Base-by-base conservation (phyloP, 495 filamentous ascomycete genomes). In the Parmelia sp. region DNA sequence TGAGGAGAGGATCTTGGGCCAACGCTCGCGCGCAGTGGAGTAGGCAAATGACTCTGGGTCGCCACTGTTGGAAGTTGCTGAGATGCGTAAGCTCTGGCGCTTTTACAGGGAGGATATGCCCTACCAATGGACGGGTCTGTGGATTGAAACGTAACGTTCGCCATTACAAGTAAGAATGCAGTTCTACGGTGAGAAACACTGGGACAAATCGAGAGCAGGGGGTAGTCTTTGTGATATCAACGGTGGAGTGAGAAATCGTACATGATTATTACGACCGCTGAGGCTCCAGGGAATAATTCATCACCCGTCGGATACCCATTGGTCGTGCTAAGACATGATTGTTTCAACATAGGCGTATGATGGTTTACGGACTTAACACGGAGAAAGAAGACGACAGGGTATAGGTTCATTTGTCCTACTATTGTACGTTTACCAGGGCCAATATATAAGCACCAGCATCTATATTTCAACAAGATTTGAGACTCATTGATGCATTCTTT, bases 1-100 rank as follows among this genome's bases (percentile, higher is more conserved):
- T 25, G 55, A 47, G 25, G 63, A 49, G 61, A 60, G 57, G 57
- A 64, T 64, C 62, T 64, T 67, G 14, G 65, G 65, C 65, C 61
- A 67, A 2, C 65, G 65, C 21, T 36, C 33, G 27, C 62, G 57
- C 11, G 61, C 57, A 15, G 65, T 67, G 12, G 45, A 23, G 39
- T 64, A 60, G 44, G 65, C 65, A 42, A 55, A 67, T 29, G 65
- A 67, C 12, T 37, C 27, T 37, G 45, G 57, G 49, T 61, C 57
- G 19, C 56, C 61, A 9, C 57, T 64, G 9, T 56, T 64, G 5
- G 65, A 64, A 29, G 45, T 31, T 31, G 60, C 65, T 66, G 31
- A 39, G 29, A 6, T 31, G 2, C 25, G 21, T 58, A 6, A 61
- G 58, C 58, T 29, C 19, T 39, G 4, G 25, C 33, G 5, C 37